A percentile compares a stretch with the other conserved stretches of the same genome.
Evolutionary conservation across 2,329 filamentous ascomycete genomes (phyloP).

Genomic region (Teratosphaeria pseudoeucalypti): DNA sequence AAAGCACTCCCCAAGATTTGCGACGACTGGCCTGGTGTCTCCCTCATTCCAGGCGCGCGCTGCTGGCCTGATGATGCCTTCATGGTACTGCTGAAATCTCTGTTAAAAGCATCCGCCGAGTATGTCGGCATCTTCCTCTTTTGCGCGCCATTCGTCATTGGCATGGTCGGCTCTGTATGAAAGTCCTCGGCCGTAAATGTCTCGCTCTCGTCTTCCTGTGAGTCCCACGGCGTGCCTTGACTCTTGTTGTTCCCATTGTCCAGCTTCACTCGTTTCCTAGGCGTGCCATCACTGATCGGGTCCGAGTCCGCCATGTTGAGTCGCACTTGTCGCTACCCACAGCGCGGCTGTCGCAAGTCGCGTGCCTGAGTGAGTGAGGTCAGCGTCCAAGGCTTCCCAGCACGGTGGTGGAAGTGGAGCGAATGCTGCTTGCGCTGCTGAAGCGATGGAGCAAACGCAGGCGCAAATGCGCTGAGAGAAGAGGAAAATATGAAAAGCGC

Average conservation of each 20-base stretch:
- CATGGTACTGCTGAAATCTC: constrained; percentile 11
- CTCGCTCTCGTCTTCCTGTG: constrained; percentile 37
- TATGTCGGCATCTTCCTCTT: constrained; percentile 14
- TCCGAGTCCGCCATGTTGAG: constrained; percentile 23
- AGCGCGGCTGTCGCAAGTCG: neutral
- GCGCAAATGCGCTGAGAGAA: neutral
- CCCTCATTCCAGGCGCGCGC: neutral
- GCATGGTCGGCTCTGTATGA: constrained; percentile 41
- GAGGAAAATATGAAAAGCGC: neutral
- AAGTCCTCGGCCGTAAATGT: constrained; percentile 40
- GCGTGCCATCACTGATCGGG: constrained; percentile 24
- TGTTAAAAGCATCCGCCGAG: constrained; percentile 11
- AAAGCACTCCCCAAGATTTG: constrained; percentile 2
- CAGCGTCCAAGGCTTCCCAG: neutral
- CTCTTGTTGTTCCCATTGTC: constrained; percentile 1
- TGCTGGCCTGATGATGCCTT: neutral
- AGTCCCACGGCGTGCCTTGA: constrained; percentile 20
- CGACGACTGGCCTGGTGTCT: neutral
- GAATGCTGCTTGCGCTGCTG: neutral
- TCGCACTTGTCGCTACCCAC: neutral
- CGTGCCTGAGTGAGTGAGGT: neutral
- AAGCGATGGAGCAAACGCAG: neutral
- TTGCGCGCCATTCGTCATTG: constrained; percentile 25
- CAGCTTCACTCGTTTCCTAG: constrained; percentile 25
- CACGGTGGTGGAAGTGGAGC: neutral